A percentile compares a stretch with the other conserved stretches of the same genome.
phyloP scores from a whole-genome alignment of 2,329 filamentous ascomycete species.

The Fonsecaea multimorphosa region DNA sequence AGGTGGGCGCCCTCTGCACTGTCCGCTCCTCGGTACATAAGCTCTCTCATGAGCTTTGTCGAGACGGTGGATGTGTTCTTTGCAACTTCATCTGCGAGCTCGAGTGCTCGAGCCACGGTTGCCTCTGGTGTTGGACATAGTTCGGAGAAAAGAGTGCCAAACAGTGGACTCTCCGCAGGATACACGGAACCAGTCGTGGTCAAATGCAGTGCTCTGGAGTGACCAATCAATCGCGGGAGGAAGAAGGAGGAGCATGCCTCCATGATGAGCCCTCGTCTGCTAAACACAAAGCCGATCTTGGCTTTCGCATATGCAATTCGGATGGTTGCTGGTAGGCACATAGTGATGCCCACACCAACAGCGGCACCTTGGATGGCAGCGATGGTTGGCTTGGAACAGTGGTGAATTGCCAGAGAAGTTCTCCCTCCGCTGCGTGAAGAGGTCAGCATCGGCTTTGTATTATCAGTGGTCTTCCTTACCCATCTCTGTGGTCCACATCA shows the following conservation, averaged over 20 bases:
- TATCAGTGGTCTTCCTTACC: slow-evolving; percentile 25
- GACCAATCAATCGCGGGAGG: slow-evolving; percentile 70
- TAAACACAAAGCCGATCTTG: slow-evolving; percentile 74
- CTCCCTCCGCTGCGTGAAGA: slow-evolving; percentile 54
- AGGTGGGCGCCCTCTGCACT: slow-evolving; percentile 73
- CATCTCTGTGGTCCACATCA: slow-evolving; percentile 40
- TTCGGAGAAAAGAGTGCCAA: slow-evolving; percentile 70
- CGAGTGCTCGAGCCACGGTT: slow-evolving; percentile 69
- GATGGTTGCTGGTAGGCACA: slow-evolving; percentile 63
- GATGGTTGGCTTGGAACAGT: slow-evolving; percentile 65
- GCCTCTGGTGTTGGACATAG: slow-evolving; percentile 62
- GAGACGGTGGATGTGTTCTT: slow-evolving; percentile 69
- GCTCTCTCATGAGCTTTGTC: slow-evolving; percentile 70
- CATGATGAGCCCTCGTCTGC: slow-evolving; percentile 69
- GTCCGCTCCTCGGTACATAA: slow-evolving; percentile 65
- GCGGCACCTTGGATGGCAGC: slow-evolving; percentile 65
- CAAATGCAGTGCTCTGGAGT: slow-evolving; percentile 67
- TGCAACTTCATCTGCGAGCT: slow-evolving; percentile 70
- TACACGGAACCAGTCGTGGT: slow-evolving; percentile 70
- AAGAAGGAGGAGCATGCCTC: slow-evolving; percentile 74
- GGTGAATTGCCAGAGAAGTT: slow-evolving; percentile 62
- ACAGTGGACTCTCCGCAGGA: slow-evolving; percentile 55
- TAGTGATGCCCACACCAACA: slow-evolving; percentile 67
- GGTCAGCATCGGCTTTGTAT: slow-evolving; percentile 19
- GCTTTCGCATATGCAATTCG: slow-evolving; percentile 61